A percentile compares a stretch with the other conserved stretches of the same genome.
Conservation (phyloP, 1,139 yeast genomes). For the Petasospora rhodanensis region DNA sequence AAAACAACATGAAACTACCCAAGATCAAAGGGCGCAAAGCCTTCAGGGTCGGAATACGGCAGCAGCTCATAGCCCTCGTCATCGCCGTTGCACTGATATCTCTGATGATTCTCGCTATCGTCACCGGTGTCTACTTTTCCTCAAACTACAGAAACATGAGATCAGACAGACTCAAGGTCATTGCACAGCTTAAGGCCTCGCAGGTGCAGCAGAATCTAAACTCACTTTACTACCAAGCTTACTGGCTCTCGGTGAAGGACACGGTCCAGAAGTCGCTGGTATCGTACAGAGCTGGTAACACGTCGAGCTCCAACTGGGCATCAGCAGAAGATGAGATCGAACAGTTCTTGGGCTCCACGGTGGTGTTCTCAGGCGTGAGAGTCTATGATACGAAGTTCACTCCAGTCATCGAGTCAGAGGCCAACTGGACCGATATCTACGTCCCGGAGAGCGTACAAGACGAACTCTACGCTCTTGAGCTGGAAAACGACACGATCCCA, state of each 20-base stretch:
- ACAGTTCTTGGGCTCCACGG: conserved; percentile 60
- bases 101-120: conserved; percentile 67
- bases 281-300: conserved; percentile 69
- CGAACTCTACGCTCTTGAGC: conserved; percentile 48
- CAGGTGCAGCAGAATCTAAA: conserved; percentile 69
- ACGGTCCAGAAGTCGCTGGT: conserved; percentile 56
- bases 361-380: conserved; percentile 59
- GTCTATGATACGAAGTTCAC: conserved; percentile 54
- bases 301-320: conserved; percentile 44
- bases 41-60: conserved; percentile 37
- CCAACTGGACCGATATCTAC: conserved; percentile 33
- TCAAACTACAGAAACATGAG: conserved; percentile 56
- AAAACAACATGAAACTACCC: no score
- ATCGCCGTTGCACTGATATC: conserved; percentile 74
- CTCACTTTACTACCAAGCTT: conserved; percentile 62
- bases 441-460: conserved; percentile 28
- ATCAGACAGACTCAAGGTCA: conserved; percentile 68
- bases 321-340: conserved; percentile 38
- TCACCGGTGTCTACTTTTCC: conserved; percentile 77
- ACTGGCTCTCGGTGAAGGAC: conserved; percentile 62
- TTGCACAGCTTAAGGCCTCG: conserved; percentile 75
- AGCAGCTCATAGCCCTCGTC: conserved; percentile 78
- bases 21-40: no score
- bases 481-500: conserved; percentile 40
- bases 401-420: conserved; percentile 35